Conservation (phyloP, 768 basidiomycete genomes). For the Strobilomyces confusus region DNA sequence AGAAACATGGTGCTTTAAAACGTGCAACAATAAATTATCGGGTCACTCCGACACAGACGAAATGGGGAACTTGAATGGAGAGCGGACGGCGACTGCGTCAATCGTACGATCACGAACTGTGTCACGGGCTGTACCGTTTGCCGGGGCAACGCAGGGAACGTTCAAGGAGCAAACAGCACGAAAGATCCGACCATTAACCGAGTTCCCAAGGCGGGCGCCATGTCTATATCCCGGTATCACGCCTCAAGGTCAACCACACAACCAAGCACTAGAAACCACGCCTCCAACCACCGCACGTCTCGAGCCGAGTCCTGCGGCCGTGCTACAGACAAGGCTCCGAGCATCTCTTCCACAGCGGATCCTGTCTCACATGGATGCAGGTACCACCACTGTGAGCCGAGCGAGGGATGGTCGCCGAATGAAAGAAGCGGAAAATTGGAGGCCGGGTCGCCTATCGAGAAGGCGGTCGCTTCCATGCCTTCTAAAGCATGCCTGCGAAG, state of each 20-base stretch:
- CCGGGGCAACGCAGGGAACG: too few relatives aligned
- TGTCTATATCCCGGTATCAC: constrained; percentile 2
- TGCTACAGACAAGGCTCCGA: constrained; percentile 39
- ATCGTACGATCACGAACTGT: constrained; percentile 1
- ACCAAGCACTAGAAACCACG: constrained; percentile 76
- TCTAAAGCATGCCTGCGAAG: constrained; percentile 50
- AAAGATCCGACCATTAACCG: constrained; percentile 7
- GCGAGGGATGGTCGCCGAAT: constrained; percentile 81
- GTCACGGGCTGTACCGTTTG: not conserved
- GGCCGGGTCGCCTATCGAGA: constrained; percentile 47
- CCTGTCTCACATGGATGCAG: constrained; percentile 84
- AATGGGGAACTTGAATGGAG: not conserved
- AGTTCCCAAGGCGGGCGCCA: not conserved
- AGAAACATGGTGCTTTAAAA: constrained; percentile 39
- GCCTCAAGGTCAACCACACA: constrained; percentile 53
- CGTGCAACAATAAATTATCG: constrained; percentile 11
- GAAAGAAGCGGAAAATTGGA: constrained; percentile 73
- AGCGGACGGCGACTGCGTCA: not conserved
- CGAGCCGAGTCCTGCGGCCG: constrained; percentile 13
- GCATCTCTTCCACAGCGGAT: constrained; percentile 61
- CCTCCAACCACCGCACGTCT: constrained; percentile 49
- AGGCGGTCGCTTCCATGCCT: constrained; percentile 44
- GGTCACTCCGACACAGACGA: constrained; percentile 19
- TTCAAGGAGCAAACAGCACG: not conserved
- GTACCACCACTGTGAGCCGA: constrained; percentile 76